These are phyloP conservation scores for Podila verticillata DNA, from an alignment of 192 early-diverging fungal species.

Conservation along the genomic window DNA sequence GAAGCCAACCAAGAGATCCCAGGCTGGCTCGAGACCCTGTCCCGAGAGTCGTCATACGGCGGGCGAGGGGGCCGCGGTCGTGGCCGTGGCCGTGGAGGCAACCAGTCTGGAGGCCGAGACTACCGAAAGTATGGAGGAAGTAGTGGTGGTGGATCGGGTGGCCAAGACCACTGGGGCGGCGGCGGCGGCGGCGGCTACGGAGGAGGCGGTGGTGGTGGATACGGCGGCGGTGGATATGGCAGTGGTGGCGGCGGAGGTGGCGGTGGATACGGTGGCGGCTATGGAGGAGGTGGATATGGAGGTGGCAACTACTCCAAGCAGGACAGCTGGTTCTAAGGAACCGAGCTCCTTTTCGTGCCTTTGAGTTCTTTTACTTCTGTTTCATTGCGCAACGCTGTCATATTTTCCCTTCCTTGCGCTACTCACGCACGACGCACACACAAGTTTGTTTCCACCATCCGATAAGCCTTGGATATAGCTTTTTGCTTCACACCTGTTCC, in stretches of 20 bases:
- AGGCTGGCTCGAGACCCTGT: constrained; percentile 77
- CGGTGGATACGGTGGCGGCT: constrained; percentile 34
- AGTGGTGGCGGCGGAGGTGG: constrained; percentile 31
- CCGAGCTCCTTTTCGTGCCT: background rate
- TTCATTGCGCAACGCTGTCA: background rate
- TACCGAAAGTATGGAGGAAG: constrained; percentile 51
- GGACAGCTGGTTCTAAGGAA: constrained; percentile 25
- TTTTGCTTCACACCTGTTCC: too few species aligned
- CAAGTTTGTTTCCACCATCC: too few species aligned
- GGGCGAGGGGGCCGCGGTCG: constrained; percentile 61
- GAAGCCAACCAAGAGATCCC: constrained; percentile 97
- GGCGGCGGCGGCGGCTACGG: constrained; percentile 12
- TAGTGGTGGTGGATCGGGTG: constrained; percentile 36
- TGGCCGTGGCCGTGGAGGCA: constrained; percentile 66
- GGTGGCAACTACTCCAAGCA: constrained; percentile 3
- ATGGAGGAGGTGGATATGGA: constrained; percentile 49
- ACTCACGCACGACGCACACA: background rate
- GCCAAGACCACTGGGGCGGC: constrained; percentile 36
- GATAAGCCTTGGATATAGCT: too few species aligned
- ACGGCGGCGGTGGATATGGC: constrained; percentile 19
- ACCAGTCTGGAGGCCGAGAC: constrained; percentile 28
- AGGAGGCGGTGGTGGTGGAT: constrained; percentile 28
- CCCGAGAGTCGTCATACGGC: constrained; percentile 61
- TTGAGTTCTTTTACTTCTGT: background rate
- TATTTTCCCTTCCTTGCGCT: background rate